phyloP scores from a whole-genome alignment of 345 rosid species.

The Eucalyptus cloeziana region DNA sequence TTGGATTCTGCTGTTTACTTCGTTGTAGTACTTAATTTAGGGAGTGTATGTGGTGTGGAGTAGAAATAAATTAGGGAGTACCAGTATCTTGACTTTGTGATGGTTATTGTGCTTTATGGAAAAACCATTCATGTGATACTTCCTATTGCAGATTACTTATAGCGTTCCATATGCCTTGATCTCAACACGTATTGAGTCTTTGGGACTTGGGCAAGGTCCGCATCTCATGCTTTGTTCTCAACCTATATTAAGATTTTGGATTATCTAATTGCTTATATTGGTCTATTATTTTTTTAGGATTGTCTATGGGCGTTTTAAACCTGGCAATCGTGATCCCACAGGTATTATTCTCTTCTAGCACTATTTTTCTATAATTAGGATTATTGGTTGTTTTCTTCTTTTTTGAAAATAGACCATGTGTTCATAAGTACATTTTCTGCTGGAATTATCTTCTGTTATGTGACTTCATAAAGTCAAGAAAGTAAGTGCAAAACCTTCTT shows the following conservation, averaged over 20 bases:
- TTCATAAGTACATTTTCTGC: not conserved
- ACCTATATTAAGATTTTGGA: not conserved
- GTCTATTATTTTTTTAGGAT: constrained; percentile 36
- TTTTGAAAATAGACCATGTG: not conserved
- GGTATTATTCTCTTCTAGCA: constrained; percentile 20
- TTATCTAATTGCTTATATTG: not conserved
- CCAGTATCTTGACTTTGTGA: not conserved
- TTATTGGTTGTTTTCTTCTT: not conserved
- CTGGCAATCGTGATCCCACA: constrained; percentile 94
- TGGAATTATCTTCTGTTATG: not conserved
- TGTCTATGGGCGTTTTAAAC: constrained; percentile 92
- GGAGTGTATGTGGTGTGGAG: not conserved
- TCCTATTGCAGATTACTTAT: constrained; percentile 66
- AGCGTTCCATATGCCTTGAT: constrained; percentile 93
- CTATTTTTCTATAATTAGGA: not conserved
- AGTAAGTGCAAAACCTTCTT: not conserved
- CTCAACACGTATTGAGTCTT: constrained; percentile 68
- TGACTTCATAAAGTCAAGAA: not conserved
- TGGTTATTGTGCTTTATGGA: not conserved
- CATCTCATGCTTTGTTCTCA: not conserved
- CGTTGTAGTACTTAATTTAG: not conserved
- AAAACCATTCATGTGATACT: not conserved
- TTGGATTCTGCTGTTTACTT: not conserved
- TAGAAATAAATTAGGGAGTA: not conserved
- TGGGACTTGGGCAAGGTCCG: constrained; percentile 96